These are phyloP conservation scores for Hamigera avellanea DNA, from an alignment of 495 filamentous ascomycete genomes.

Conservation along the genomic window DNA sequence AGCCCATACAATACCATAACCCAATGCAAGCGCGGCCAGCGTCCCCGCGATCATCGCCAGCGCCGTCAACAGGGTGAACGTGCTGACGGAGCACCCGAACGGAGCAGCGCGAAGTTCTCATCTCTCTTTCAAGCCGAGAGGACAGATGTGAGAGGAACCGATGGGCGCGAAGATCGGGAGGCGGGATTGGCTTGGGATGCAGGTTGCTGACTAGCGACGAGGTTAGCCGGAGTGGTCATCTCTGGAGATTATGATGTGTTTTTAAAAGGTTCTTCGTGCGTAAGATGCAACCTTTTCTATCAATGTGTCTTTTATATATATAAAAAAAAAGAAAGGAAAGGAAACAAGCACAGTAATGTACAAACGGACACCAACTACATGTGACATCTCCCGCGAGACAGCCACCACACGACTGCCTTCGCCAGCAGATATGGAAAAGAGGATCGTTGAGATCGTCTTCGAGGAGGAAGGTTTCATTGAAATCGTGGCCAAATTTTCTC, in stretches of 20 bases:
- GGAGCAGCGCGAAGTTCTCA: constrained; percentile 40
- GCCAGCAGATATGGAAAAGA: constrained; percentile 32
- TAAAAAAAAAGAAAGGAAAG: constrained; percentile 2
- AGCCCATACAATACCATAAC: constrained; percentile 15
- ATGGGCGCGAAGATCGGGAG: constrained; percentile 36
- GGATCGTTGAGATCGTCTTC: constrained; percentile 11
- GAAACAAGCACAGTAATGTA: constrained; percentile 11
- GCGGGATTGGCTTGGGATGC: constrained; percentile 33
- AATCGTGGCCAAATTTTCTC: not conserved
- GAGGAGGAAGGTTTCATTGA: constrained; percentile 1
- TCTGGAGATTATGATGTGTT: no score
- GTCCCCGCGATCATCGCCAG: constrained; percentile 26
- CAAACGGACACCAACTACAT: constrained; percentile 46
- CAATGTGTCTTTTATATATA: no score
- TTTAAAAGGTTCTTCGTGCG: no score
- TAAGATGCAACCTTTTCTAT: no score
- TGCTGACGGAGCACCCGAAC: constrained; percentile 40
- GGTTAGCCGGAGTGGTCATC: not conserved
- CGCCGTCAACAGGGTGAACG: constrained; percentile 33
- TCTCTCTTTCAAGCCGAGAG: constrained; percentile 33
- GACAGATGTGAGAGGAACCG: constrained; percentile 31
- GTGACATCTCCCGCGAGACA: constrained; percentile 25
- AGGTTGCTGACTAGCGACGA: constrained; percentile 31
- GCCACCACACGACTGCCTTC: constrained; percentile 31
- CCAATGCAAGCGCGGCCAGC: constrained; percentile 16